Base-by-base conservation (phyloP, 2,329 filamentous ascomycete species). In the Talaromyces funiculosus region DNA sequence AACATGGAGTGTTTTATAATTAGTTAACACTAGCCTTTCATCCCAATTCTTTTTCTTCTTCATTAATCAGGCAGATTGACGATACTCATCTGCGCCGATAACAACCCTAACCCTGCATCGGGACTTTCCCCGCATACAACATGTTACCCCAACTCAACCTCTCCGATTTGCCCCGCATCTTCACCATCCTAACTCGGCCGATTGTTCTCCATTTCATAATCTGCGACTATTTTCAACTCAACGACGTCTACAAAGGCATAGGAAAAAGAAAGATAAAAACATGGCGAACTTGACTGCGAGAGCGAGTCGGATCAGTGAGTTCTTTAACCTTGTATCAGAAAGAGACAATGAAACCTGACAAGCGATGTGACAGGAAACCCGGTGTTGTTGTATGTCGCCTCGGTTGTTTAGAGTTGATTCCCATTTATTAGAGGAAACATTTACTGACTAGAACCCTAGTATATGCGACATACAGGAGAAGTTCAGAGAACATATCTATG, bases 391-490 rank as follows among this genome's bases (percentile, higher is more conserved):
- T 80, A 75, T 60, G 72, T 65, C 29, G 55, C 12, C 43, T 20
- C 51, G 47, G 20, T 9, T 24, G 10, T 24, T 35, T 5, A 6
- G 22, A n/a, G 12, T 14, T 16, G n/a, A 33, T 12, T 20, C 14
- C 2, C 8, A n/a, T 40, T 7, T 4, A 4, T 24, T 16, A 24
- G 4, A 24, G n/a, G 1, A 20, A 8, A 18, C 3, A 7, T 31
- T 31, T 2, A 37, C 43, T 60, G n/a, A 14, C 37, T 31, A 16
- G 20, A 0, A 33, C 29, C 7, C 45, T 64, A 97, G 92, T 70
- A 85, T 97, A 72, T 97, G 93, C 78, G 93, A 97, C 71, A 82
- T 97, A 64, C 93, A 97, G 78, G 93, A 97, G 67, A 95, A 92
- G 75, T 97, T 97, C 77, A 85, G 90, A 63, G 80, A 81, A 8